Percentiles rank a stretch among this genome's conserved stretches.
Evolutionary conservation across 345 rosid species (phyloP).

Genomic region (Eutrema yunnanense): DNA sequence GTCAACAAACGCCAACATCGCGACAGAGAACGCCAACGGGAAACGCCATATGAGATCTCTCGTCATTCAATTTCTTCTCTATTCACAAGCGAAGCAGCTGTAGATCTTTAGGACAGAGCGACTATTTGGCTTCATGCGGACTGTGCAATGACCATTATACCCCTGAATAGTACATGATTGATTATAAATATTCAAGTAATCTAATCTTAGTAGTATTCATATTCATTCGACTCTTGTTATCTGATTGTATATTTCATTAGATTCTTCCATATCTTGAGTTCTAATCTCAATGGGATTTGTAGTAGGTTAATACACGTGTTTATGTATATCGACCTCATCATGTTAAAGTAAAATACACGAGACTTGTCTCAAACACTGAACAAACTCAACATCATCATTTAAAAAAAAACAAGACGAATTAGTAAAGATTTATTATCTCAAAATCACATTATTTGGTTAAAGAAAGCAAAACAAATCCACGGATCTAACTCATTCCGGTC

Average conservation of each 20-base stretch:
- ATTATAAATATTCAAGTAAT: not conserved
- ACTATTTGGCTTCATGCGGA: slow-evolving; percentile 20
- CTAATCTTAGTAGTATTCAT: not conserved
- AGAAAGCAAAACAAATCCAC: not conserved
- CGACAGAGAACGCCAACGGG: not conserved
- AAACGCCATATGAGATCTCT: not conserved
- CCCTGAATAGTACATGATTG: not conserved
- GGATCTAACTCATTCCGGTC: slow-evolving; percentile 4
- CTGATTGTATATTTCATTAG: not conserved
- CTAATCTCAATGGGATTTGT: not conserved
- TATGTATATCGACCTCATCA: not conserved
- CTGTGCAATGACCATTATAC: not conserved
- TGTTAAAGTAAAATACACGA: not conserved
- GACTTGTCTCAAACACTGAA: not conserved
- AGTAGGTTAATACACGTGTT: not conserved
- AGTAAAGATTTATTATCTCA: not conserved
- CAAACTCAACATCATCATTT: not conserved
- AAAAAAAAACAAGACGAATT: not conserved
- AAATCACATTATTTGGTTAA: not conserved
- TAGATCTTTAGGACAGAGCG: slow-evolving; percentile 10
- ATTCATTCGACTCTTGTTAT: not conserved
- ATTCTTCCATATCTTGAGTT: not conserved
- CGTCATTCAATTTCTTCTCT: slow-evolving; percentile 13
- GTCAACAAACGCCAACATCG: slow-evolving; percentile 5
- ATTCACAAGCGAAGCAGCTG: slow-evolving; percentile 18